These are phyloP conservation scores for Dujonia santamariae DNA, from an alignment of 1,139 yeast genomes.

Conservation along the genomic window DNA sequence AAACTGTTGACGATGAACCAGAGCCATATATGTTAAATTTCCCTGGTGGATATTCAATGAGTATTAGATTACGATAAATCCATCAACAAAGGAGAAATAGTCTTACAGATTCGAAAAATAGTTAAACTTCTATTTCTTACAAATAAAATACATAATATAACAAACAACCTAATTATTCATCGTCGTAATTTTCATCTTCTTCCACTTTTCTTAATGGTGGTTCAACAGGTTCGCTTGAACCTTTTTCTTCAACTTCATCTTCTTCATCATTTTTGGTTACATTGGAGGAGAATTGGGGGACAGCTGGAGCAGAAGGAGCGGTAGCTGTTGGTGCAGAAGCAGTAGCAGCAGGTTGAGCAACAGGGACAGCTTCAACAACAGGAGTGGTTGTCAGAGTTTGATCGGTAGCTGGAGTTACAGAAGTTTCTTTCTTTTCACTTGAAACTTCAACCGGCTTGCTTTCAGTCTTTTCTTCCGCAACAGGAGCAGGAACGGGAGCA, in stretches of 20 bases:
- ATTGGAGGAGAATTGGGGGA: slow-evolving; percentile 23
- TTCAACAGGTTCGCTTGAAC: slow-evolving; percentile 39
- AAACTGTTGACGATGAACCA: slow-evolving; percentile 1
- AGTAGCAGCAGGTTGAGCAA: slow-evolving; percentile 4
- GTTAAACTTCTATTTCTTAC: background rate
- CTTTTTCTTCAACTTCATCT: slow-evolving; percentile 8
- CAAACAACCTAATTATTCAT: slow-evolving; percentile 36
- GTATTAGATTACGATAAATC: slow-evolving; percentile 1
- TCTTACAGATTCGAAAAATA: too few species aligned
- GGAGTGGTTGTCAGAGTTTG: background rate
- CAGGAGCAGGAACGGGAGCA: slow-evolving; percentile 6
- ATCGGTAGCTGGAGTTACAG: slow-evolving; percentile 8
- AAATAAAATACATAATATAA: slow-evolving; percentile 5
- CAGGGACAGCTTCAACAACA: slow-evolving; percentile 5
- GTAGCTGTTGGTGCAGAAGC: background rate
- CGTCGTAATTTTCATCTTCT: slow-evolving; percentile 84
- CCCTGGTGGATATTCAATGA: slow-evolving; percentile 9
- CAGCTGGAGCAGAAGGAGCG: slow-evolving; percentile 4
- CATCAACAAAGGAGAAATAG: background rate
- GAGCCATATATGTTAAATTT: slow-evolving; percentile 6
- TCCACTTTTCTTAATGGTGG: slow-evolving; percentile 75
- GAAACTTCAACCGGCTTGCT: slow-evolving; percentile 2
- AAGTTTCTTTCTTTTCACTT: too few species aligned
- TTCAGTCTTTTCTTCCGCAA: too few species aligned
- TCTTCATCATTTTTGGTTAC: slow-evolving; percentile 16